Conservation (phyloP, 2,329 filamentous ascomycete species). For the Aspergillus spinulosporus region DNA sequence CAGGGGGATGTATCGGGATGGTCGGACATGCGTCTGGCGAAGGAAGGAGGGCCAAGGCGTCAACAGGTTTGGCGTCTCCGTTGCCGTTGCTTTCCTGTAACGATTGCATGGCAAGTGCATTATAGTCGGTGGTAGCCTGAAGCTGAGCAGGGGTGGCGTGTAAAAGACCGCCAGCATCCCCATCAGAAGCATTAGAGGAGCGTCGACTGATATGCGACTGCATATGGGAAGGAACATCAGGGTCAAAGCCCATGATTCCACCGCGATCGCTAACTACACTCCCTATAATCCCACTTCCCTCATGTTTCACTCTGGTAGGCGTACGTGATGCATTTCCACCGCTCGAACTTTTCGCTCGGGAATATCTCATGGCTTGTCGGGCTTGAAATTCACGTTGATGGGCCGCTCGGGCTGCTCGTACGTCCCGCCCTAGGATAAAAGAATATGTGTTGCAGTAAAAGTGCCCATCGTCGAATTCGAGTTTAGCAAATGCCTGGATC, state of each 20-base stretch:
- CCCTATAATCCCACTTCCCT: slow-evolving; percentile 48
- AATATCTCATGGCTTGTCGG: slow-evolving; percentile 40
- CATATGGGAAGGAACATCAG: slow-evolving; percentile 43
- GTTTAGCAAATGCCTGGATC: slow-evolving; percentile 63
- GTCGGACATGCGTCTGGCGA: slow-evolving; percentile 56
- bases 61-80: slow-evolving; percentile 44
- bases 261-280: slow-evolving; percentile 58
- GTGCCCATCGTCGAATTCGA: slow-evolving; percentile 65
- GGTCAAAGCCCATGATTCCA: slow-evolving; percentile 54
- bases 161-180: slow-evolving; percentile 36
- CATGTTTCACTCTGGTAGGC: slow-evolving; percentile 47
- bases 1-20: slow-evolving; percentile 61
- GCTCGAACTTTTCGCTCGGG: slow-evolving; percentile 50
- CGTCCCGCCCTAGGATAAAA: slow-evolving; percentile 63
- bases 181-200: slow-evolving; percentile 53
- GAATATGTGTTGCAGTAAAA: slow-evolving; percentile 66
- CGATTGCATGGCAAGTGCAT: slow-evolving; percentile 49
- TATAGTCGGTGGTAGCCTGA: slow-evolving; percentile 46
- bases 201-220: slow-evolving; percentile 46
- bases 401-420: slow-evolving; percentile 52
- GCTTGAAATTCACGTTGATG: slow-evolving; percentile 47
- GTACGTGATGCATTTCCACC: slow-evolving; percentile 46
- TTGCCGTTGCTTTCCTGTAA: slow-evolving; percentile 33
- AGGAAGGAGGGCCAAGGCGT: slow-evolving; percentile 50
- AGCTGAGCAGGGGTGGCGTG: slow-evolving; percentile 42